Evolutionary conservation across 2,329 filamentous ascomycete genomes (phyloP).

Genomic region (Alternaria gansuensis): DNA sequence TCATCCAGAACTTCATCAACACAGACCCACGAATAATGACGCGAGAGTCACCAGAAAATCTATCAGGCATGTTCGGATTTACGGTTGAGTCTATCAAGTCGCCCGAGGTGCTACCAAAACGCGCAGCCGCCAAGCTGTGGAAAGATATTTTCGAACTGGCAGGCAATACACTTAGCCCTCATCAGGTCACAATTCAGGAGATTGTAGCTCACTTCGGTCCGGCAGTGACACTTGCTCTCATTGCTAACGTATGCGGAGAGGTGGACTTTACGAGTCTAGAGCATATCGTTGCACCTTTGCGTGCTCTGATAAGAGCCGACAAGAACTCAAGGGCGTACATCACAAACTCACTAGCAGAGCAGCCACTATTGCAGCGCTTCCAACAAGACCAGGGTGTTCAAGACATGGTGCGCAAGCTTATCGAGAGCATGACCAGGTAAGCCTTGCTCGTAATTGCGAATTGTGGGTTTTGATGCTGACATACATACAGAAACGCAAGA

Average conservation of each 20-base stretch:
- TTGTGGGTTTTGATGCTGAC: conserved; percentile 25
- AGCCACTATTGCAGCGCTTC: conserved; percentile 42
- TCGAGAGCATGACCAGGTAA: conserved; percentile 48
- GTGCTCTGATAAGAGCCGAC: conserved; percentile 45
- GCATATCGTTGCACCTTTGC: conserved; percentile 44
- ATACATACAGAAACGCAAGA: conserved; percentile 48
- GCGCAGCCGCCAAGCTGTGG: conserved; percentile 78
- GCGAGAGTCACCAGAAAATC: conserved; percentile 63
- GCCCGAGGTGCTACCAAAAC: conserved; percentile 78
- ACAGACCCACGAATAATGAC: conserved; percentile 71
- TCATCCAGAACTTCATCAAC: conserved; percentile 70
- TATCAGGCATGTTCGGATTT: conserved; percentile 76
- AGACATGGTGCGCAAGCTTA: conserved; percentile 46
- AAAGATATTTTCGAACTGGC: conserved; percentile 50
- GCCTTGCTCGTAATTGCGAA: background rate
- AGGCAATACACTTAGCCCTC: conserved; percentile 37
- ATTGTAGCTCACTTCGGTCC: conserved; percentile 50
- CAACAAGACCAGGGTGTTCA: conserved; percentile 43
- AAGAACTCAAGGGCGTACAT: conserved; percentile 46
- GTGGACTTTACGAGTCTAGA: conserved; percentile 49
- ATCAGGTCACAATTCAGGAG: conserved; percentile 46
- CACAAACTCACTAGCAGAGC: conserved; percentile 41
- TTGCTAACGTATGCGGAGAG: conserved; percentile 49
- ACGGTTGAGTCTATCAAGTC: conserved; percentile 74
- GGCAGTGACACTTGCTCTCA: conserved; percentile 42